Evolutionary conservation across 768 basidiomycete species (phyloP).

Genomic region (Amanita muscaria): DNA sequence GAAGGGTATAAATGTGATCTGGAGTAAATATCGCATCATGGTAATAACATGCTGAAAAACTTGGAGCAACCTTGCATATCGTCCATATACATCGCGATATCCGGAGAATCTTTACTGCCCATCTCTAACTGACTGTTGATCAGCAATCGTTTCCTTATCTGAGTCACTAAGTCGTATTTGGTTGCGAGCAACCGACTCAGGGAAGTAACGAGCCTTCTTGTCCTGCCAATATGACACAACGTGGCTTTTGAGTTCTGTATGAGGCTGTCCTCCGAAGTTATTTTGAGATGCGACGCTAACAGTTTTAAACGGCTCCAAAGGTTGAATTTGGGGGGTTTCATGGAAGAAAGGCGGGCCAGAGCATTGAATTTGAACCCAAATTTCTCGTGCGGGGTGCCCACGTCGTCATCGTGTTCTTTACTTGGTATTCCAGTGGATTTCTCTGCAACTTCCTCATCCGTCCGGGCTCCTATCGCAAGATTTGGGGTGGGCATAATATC

Average conservation of each 20-base stretch:
- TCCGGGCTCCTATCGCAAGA: not conserved
- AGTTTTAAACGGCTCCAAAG: not conserved
- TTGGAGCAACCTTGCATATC: slow-evolving; percentile 94
- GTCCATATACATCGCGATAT: slow-evolving; percentile 81
- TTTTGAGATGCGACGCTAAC: not conserved
- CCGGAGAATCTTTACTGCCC: slow-evolving; percentile 42
- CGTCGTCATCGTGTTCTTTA: not conserved
- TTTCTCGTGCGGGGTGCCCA: not conserved
- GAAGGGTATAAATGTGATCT: slow-evolving; percentile 89
- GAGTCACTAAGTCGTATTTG: slow-evolving; percentile 77
- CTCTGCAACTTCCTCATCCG: not conserved
- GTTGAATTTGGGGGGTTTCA: not conserved
- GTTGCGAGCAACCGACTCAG: slow-evolving; percentile 65
- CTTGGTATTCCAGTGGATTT: not conserved
- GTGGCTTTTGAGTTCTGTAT: slow-evolving; percentile 25
- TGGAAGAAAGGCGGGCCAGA: not conserved
- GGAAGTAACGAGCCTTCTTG: slow-evolving; percentile 71
- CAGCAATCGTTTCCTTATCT: slow-evolving; percentile 67
- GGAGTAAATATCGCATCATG: too few species aligned
- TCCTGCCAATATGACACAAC: slow-evolving; percentile 71
- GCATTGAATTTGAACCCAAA: not conserved
- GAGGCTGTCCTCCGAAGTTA: not conserved
- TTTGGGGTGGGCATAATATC: not conserved
- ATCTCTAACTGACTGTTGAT: slow-evolving; percentile 26
- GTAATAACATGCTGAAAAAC: too few species aligned